Evolutionary conservation across 495 filamentous ascomycete species (phyloP).

Genomic region (Neurospora sp.): DNA sequence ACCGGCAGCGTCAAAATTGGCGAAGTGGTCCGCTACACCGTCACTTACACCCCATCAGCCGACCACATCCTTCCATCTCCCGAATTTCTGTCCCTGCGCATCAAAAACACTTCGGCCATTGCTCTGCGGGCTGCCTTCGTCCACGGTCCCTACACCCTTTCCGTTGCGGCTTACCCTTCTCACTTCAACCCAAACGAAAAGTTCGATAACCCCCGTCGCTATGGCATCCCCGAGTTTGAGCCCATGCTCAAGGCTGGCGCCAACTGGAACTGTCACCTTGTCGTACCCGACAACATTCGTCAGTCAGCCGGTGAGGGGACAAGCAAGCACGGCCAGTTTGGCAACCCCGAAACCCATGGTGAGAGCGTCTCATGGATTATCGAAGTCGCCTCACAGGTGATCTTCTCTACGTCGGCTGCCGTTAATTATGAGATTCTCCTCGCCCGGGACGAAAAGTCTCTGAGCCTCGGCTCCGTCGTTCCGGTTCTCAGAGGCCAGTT

Average conservation of each 20-base stretch:
- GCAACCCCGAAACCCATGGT: conserved; percentile 22
- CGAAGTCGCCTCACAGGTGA: conserved; percentile 81
- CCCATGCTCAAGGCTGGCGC: conserved; percentile 92
- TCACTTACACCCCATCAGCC: conserved; percentile 82
- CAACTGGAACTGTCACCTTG: conserved; percentile 65
- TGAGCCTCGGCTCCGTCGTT: conserved; percentile 54
- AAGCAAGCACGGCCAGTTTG: conserved; percentile 25
- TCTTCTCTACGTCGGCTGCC: conserved; percentile 79
- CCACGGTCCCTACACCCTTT: conserved; percentile 88
- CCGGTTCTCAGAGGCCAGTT: conserved; percentile 33
- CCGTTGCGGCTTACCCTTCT: conserved; percentile 71
- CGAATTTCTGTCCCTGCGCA: conserved; percentile 62
- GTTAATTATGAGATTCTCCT: conserved; percentile 88
- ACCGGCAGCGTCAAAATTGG: conserved; percentile 83
- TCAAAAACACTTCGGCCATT: conserved; percentile 87
- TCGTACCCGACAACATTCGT: conserved; percentile 62
- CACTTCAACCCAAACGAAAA: conserved; percentile 70
- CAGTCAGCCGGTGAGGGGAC: conserved; percentile 22
- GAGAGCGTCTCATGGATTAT: conserved; percentile 76
- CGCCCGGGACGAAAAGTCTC: conserved; percentile 71
- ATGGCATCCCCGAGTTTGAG: conserved; percentile 79
- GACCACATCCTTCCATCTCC: conserved; percentile 85
- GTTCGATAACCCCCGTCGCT: conserved; percentile 46
- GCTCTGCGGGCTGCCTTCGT: conserved; percentile 89
- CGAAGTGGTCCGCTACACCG: conserved; percentile 81